Evolutionary conservation across 140 eudicot species (phyloP), one percentile per base, ranked within the genome.

Genomic region (Senecio squalidus): DNA sequence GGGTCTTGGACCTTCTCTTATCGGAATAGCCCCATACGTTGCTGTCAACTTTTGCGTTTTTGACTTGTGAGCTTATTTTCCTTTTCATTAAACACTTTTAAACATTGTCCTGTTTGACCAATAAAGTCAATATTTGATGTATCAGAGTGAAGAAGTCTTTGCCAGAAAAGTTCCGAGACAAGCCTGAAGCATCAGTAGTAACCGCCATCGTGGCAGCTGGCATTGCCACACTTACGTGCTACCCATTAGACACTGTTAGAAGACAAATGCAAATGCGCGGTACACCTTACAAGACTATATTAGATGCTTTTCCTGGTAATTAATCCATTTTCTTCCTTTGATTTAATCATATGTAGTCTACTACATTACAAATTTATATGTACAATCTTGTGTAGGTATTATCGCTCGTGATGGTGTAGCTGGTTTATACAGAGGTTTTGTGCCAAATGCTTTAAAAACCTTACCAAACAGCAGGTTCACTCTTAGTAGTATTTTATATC

Each of bases 31-130:
- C 7, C 98, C 98, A 55, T 91, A 86, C 18, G 82, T 90, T 76
- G 98, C 95, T n/a, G 91, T 90, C 74, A 90, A 90, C 79, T 90
- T 91, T 64, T 90, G 95, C 34, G 89, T 83, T 23, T 90, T 90
- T 75, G 95, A 90, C 85, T 86, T 90, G 98, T 91, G 88, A 83
- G 94, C 34, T 40, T 30, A 20, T 51, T 45, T 7, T 58, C 60
- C 39, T 57, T 31, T 60, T 10, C 0, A 14, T 36, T 10, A 49
- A 23, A 2, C 26, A 14, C 9, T 54, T 24, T 14, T 15, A 14
- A 27, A 26, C 8, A n/a, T n/a, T n/a, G n/a, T n/a, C n/a, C n/a
- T n/a, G 48, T 41, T 21, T 7, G 7, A 47, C 27, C 27, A 18
- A 21, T 47, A 38, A 53, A 53, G 59, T 29, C 60, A 28, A 4